Evolutionary conservation across 441 rosid species (phyloP), one percentile per base, ranked within the genome.

Genomic region (Jatropha multifida): DNA sequence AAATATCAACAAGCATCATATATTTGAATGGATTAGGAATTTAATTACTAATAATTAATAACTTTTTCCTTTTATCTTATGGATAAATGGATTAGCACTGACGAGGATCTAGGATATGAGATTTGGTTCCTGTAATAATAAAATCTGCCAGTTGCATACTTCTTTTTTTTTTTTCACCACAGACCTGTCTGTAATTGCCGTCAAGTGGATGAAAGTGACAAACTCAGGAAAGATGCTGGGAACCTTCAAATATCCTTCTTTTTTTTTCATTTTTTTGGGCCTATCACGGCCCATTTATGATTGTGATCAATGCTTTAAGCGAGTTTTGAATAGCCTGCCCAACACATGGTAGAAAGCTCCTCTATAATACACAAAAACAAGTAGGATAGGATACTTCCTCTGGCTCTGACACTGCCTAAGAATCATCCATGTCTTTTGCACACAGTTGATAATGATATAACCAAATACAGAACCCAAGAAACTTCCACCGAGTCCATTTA

Each of bases 121-220:
- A 59, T 68, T 62, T 76, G 67, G 55, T 77, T 74, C 71, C 74
- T 49, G 5, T 51, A 32, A 51, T 51, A 32, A 51, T 68, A 68
- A 68, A 69, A 68, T 68, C 65, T 40, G 64, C 54, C 37, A 52
- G 41, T 66, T 59, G 67, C 52, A 44, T 14, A 23, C 12, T 48
- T 73, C n/a, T 44, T 55, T 40, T 5, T 12, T 5, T 12, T 40
- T 37, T 8, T 54, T 15, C 27, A 62, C 70, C 69, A 74, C 70
- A 74, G 71, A 23, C 70, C 52, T 14, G 37, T n/a, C 52, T 14
- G 37, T n/a, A 41, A 17, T 61, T 78, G 61, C 42, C 68, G 42
- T 41, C 54, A 68, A 42, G 44, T 37, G 56, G 56, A 67, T 51
- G 62, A 65, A 27, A 72, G 60, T 58, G 76, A 71, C 60, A 32